Evolutionary conservation across 164 flowering plant genomes (phyloP).

Genomic region (Kalanchoe fedtschenkoi): DNA sequence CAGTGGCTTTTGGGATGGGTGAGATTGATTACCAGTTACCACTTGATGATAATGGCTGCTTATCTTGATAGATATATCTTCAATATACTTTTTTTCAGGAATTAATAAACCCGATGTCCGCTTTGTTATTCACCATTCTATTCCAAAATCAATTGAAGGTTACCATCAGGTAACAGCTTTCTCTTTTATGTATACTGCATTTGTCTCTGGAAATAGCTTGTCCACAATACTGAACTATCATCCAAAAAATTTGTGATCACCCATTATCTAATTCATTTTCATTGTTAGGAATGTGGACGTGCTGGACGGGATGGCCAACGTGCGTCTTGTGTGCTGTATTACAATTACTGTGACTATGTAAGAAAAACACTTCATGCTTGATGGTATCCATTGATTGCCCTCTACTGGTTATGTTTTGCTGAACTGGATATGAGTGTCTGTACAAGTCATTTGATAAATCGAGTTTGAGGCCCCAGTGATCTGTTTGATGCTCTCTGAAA

Average conservation of each 20-base stretch:
- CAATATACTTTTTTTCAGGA: constrained; percentile 36
- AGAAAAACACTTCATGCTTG: constrained; percentile 16
- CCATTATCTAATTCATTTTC: constrained; percentile 6
- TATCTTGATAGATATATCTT: neutral
- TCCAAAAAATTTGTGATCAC: neutral
- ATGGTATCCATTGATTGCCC: neutral
- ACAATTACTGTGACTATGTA: constrained; percentile 92
- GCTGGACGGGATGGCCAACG: constrained; percentile 97
- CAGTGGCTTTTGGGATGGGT: constrained; percentile 99
- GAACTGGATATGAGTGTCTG: neutral
- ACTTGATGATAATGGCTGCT: constrained; percentile 6
- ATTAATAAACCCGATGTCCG: constrained; percentile 97
- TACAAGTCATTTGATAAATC: neutral
- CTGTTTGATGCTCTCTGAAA: neutral
- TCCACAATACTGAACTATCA: neutral
- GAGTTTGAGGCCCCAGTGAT: neutral
- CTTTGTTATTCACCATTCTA: constrained; percentile 95
- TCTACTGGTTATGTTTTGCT: neutral
- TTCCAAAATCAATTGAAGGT: constrained; percentile 98
- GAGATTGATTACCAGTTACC: constrained; percentile 13
- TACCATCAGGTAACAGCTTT: constrained; percentile 80
- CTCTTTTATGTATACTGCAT: neutral
- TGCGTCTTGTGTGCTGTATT: constrained; percentile 90
- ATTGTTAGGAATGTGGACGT: constrained; percentile 88
- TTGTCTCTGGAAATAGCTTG: neutral